These are phyloP conservation scores for Kuraishia ogatae DNA, from an alignment of 805 yeast genomes.

Conservation along the genomic window DNA sequence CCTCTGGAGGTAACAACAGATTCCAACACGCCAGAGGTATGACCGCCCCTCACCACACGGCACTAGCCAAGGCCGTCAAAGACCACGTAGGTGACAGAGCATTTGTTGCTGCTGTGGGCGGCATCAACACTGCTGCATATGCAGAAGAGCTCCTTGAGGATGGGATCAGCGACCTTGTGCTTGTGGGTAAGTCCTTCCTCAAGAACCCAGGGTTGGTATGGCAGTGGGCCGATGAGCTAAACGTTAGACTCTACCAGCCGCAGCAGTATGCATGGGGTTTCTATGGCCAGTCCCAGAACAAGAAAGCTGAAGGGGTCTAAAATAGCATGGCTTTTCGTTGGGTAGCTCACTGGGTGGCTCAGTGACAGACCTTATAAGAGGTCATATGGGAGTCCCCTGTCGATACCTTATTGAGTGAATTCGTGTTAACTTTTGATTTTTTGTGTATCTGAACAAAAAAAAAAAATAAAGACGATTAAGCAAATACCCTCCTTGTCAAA, in stretches of 20 bases:
- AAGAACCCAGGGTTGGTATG: conserved; percentile 40
- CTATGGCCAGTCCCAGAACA: not conserved
- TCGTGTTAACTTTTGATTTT: too few relatives aligned
- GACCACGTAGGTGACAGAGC: conserved; percentile 32
- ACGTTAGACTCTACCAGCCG: not conserved
- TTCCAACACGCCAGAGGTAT: conserved; percentile 20
- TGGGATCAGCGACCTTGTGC: conserved; percentile 36
- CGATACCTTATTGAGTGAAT: too few relatives aligned
- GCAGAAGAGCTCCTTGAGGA: conserved; percentile 33
- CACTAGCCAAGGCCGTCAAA: conserved; percentile 32
- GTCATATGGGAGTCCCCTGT: too few relatives aligned
- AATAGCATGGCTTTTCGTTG: too few relatives aligned
- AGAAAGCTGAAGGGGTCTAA: not conserved
- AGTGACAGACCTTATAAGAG: too few relatives aligned
- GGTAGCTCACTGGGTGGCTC: too few relatives aligned
- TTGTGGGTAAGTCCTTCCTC: conserved; percentile 37
- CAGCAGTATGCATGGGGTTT: not conserved
- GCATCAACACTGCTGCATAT: conserved; percentile 23
- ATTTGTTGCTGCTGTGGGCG: conserved; percentile 40
- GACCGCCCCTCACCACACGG: conserved; percentile 25
- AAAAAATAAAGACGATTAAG: too few relatives aligned
- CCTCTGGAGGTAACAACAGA: conserved; percentile 40
- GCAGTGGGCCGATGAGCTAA: conserved; percentile 36
- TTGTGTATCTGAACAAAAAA: not conserved
- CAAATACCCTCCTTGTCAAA: too few relatives aligned